Percentiles rank a stretch among this genome's conserved stretches.
Conservation (phyloP, 2,329 filamentous ascomycete genomes). For the Beauveria medogensis region DNA sequence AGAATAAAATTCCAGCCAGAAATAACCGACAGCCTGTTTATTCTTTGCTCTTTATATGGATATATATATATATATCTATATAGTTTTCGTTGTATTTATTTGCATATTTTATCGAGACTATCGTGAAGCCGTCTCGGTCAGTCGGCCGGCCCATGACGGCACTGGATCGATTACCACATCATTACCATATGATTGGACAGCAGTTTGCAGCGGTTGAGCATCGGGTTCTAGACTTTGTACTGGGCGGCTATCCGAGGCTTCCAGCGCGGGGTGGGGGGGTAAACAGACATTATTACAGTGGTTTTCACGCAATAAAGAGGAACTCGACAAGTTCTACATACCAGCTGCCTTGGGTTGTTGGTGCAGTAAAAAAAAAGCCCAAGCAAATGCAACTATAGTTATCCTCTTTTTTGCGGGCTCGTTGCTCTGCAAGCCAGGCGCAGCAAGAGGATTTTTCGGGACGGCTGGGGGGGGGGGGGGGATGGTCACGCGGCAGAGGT, state of each 20-base stretch:
- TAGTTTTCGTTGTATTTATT: not conserved
- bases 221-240: not conserved
- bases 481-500: not conserved
- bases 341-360: too few species aligned
- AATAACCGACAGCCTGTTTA: too few species aligned
- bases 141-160: not conserved
- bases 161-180: constrained; percentile 9
- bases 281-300: not conserved
- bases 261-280: not conserved
- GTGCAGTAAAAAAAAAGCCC: not conserved
- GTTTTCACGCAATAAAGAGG: too few species aligned
- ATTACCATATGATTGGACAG: constrained; percentile 8
- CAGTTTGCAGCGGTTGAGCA: not conserved
- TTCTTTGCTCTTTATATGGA: too few species aligned
- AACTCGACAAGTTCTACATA: not conserved
- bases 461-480: not conserved
- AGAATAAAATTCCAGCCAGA: too few species aligned
- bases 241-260: constrained; percentile 8
- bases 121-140: not conserved
- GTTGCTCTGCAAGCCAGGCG: not conserved
- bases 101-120: not conserved
- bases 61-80: too few species aligned
- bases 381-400: not conserved
- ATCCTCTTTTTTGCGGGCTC: constrained; percentile 6
- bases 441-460: constrained; percentile 30